phyloP scores from a whole-genome alignment of 78 protist genomes.

The Emiliania huxleyi region DNA sequence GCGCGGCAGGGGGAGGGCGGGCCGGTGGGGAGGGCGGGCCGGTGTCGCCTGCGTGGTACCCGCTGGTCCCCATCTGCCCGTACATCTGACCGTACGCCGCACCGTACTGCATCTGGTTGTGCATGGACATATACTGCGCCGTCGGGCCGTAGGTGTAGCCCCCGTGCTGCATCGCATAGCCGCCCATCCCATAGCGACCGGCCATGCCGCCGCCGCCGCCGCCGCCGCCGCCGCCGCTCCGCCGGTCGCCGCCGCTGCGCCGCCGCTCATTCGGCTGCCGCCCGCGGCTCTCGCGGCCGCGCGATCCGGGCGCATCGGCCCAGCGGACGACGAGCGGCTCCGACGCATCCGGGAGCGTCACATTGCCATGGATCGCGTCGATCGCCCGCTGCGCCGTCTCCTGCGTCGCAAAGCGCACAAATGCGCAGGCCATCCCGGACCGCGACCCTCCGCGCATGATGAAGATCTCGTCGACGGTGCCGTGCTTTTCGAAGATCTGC shows the following conservation, averaged over 20 bases:
- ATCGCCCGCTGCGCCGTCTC: not conserved
- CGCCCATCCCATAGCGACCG: not conserved
- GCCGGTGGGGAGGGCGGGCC: too few relatives aligned
- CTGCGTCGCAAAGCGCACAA: not conserved
- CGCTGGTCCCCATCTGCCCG: not conserved
- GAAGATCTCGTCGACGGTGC: not conserved
- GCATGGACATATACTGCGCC: not conserved
- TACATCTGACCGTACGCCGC: not conserved
- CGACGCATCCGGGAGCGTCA: not conserved
- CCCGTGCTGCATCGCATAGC: not conserved
- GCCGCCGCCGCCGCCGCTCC: not conserved
- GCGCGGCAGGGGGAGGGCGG: too few relatives aligned
- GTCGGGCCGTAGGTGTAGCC: not conserved
- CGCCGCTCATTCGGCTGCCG: not conserved
- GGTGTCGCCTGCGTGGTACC: not conserved
- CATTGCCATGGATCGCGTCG: not conserved
- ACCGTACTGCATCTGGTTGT: not conserved
- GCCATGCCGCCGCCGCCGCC: not conserved
- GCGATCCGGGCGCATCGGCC: not conserved
- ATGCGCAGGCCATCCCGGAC: not conserved
- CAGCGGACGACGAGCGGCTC: constrained; percentile 11
- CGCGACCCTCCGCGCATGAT: not conserved
- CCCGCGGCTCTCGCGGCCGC: not conserved
- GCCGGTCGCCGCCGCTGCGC: not conserved
- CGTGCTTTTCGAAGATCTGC: not conserved